Evolutionary conservation across 495 filamentous ascomycete genomes (phyloP), one percentile per base, ranked within the genome.

Genomic region (Immersiella caudata): DNA sequence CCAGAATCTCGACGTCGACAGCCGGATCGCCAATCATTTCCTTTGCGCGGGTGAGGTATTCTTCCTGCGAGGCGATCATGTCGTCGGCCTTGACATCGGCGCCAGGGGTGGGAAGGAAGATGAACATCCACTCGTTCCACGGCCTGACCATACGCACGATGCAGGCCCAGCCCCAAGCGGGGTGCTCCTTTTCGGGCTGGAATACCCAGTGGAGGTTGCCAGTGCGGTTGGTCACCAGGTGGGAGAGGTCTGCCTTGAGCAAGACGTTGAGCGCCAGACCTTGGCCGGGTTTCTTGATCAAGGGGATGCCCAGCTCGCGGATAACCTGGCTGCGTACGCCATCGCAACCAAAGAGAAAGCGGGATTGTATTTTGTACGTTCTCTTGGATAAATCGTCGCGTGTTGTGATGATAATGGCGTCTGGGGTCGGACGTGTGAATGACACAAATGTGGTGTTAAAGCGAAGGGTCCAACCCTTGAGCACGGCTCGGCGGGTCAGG

Each of bases 311-410:
- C 0, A 85, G 71, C 70, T 84, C 80, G 20, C 79, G 74, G 7
- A 86, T 73, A n/a, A 89, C 77, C 35, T 78, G 75, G 67, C 83
- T 85, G 16, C 83, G 73, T 0, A 82, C 86, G 3, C 86, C 87
- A 64, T 89, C 87, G 18, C 82, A 82, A 21, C 86, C 87, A 65
- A 88, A 87, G 1, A 89, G 73, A 65, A 84, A 90, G 27, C 79
- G 81, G 6, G 83, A 82, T 21, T 78, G 74, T 29, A 88, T 80
- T 2, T 74, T 72, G 70, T 86, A 85, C 33, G 76, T 74, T 1
- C 57, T 33, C 1, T 76, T 70, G 0, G 83, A 78, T 25, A 87
- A 21, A 0, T 73, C 69, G 61, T 88, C 86, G 14, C 67, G 65
- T 52, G 85, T 68, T 12, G 71, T 78, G 12, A 75, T 78, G n/a